Percentiles rank a stretch among this genome's conserved stretches.
Evolutionary conservation across 768 basidiomycete genomes (phyloP).

Genomic region (Leccinellum albellum): DNA sequence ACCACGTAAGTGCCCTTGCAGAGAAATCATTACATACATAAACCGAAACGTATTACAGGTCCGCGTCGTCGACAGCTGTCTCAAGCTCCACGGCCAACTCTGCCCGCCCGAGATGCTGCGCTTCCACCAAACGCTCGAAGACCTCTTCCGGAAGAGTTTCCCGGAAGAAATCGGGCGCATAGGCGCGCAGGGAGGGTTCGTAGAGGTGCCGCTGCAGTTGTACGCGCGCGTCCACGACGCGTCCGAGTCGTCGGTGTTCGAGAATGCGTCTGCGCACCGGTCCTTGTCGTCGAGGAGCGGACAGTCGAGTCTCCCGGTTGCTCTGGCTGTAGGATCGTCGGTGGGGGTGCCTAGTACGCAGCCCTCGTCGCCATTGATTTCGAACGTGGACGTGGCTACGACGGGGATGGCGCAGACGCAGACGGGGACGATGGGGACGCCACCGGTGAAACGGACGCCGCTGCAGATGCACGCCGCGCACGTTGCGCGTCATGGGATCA

Average conservation of each 20-base stretch:
- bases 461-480: constrained; percentile 79
- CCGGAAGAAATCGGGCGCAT: constrained; percentile 75
- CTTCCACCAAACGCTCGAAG: constrained; percentile 88
- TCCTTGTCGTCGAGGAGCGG: constrained; percentile 48
- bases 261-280: constrained; percentile 42
- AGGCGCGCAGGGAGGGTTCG: constrained; percentile 53
- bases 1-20: constrained; percentile 65
- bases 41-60: constrained; percentile 43
- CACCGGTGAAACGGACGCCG: constrained; percentile 58
- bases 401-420: neutral
- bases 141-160: constrained; percentile 83
- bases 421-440: constrained; percentile 15
- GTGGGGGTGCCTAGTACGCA: constrained; percentile 38
- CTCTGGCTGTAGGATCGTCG: constrained; percentile 49
- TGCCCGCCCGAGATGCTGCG: constrained; percentile 86
- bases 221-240: constrained; percentile 43
- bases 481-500: constrained; percentile 78
- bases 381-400: neutral
- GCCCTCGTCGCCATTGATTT: constrained; percentile 36
- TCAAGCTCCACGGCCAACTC: constrained; percentile 76
- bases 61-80: constrained; percentile 76
- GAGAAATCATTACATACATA: rapidly evolving
- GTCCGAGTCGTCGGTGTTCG: constrained; percentile 39
- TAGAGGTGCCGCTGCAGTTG: constrained; percentile 41
- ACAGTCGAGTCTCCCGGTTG: constrained; percentile 25